Evolutionary conservation across 371 early-diverging fungal species (phyloP), one percentile per base, ranked within the genome.

Genomic region (Blyttiomyces sp.): DNA sequence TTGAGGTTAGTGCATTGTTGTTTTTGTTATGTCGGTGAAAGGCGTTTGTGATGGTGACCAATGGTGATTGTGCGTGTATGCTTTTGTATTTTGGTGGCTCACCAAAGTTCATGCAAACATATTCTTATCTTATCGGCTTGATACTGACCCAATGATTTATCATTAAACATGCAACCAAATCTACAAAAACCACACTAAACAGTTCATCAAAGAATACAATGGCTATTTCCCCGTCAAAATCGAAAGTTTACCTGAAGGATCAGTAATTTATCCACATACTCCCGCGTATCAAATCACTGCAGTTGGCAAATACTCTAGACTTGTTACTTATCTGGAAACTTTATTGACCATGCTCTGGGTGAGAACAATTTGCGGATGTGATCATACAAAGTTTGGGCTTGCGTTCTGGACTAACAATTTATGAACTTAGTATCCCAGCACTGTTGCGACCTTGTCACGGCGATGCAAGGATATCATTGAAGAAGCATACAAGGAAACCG

Each of bases 181-280:
- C n/a, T n/a, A n/a, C n/a, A n/a, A n/a, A n/a, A n/a, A n/a, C n/a
- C n/a, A n/a, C n/a, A n/a, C n/a, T n/a, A 3, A 34, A 21, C 70
- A 83, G 80, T 81, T 91, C 49, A 76, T 91, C 21, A 49, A 70
- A 4, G 88, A 89, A 58, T 77, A 88, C 67, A 68, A 82, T 56
- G 92, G 92, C 19, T 86, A 86, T 66, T 91, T 91, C 56, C 92
- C 91, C 5, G 85, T 89, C 34, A 83, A 78, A 57, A 87, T 92
- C 48, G 78, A 85, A 49, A 80, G 87, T 0, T 70, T 91, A 21
- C 77, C 83, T 3, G 91, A 91, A 66, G 91, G 91, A 17, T 82
- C 87, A 0, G 88, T 86, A 2, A 69, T 84, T 35, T 87, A 89
- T 65, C 84, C 88, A 4, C 91, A 90, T 61, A 82, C 83, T 11